A percentile compares a stretch with the other conserved stretches of the same genome.
Conservation (phyloP, 2,329 filamentous ascomycete species). For the Trichophyton equinum region DNA sequence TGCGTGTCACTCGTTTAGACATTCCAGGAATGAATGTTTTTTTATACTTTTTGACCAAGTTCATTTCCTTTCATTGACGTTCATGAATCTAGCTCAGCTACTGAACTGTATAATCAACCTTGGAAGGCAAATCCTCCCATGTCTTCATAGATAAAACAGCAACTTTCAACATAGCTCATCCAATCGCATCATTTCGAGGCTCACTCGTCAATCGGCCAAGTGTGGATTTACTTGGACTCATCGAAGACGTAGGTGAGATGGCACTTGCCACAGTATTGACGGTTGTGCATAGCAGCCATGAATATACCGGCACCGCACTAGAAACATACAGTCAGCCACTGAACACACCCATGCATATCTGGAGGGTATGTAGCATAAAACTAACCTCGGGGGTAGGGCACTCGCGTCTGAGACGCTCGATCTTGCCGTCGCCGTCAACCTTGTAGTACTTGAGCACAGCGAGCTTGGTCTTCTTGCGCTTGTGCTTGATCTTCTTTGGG, state of each 20-base stretch:
- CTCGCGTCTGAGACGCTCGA: conserved; percentile 96
- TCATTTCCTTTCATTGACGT: conserved; percentile 3
- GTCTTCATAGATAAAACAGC: background rate
- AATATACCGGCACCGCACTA: conserved; percentile 99
- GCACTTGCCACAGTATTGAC: conserved; percentile 82
- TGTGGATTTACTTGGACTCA: conserved; percentile 43
- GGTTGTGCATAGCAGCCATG: conserved; percentile 99
- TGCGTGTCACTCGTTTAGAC: background rate
- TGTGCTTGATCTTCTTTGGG: conserved; percentile 99
- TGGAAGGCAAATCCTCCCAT: background rate
- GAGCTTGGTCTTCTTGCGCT: conserved; percentile 99
- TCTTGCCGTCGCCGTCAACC: conserved; percentile 99
- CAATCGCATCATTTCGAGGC: background rate
- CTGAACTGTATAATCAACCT: background rate
- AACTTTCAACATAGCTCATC: background rate
- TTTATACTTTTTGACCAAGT: background rate
- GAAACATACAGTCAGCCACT: background rate
- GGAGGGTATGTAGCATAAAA: conserved; percentile 15
- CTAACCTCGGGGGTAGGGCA: conserved; percentile 82
- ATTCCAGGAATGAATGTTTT: background rate
- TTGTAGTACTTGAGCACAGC: conserved; percentile 99
- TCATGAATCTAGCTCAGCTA: background rate
- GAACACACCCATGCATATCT: no score
- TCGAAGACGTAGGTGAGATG: conserved; percentile 61
- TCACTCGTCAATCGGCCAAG: background rate